These are phyloP conservation scores for Pyrenophora graminea DNA, from an alignment of 2,329 filamentous ascomycete genomes.

Conservation along the genomic window DNA sequence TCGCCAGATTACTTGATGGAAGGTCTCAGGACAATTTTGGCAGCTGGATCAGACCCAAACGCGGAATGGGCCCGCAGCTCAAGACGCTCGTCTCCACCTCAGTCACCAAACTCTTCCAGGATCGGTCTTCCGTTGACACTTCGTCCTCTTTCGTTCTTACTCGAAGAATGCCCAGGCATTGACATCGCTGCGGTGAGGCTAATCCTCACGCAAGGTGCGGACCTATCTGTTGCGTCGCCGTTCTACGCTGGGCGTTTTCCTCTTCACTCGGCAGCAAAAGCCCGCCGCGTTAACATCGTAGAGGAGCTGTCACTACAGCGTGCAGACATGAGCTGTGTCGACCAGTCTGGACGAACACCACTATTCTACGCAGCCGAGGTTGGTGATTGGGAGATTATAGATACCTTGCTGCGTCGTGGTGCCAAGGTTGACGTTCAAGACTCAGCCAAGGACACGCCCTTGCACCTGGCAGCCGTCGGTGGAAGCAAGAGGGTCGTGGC, in stretches of 20 bases:
- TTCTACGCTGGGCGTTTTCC: conserved; percentile 33
- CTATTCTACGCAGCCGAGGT: conserved; percentile 28
- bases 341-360: conserved; percentile 24
- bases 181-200: conserved; percentile 29
- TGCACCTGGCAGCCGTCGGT: conserved; percentile 26
- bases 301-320: conserved; percentile 28
- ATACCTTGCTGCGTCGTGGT: conserved; percentile 23
- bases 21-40: conserved; percentile 22
- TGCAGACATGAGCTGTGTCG: conserved; percentile 22
- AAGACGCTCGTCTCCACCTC: conserved; percentile 15
- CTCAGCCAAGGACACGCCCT: conserved; percentile 22
- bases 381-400: conserved; percentile 27
- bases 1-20: conserved; percentile 25
- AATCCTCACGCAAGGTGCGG: conserved; percentile 27
- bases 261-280: conserved; percentile 33
- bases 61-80: conserved; percentile 16
- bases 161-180: conserved; percentile 29
- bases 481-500: conserved; percentile 22
- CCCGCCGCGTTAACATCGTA: conserved; percentile 31
- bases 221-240: conserved; percentile 22
- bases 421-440: conserved; percentile 24
- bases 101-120: conserved; percentile 10
- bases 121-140: conserved; percentile 11
- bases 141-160: conserved; percentile 31
- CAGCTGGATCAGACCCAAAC: conserved; percentile 27